Conservation (phyloP, 148 eudicot genomes). For the Limonium bicolor region DNA sequence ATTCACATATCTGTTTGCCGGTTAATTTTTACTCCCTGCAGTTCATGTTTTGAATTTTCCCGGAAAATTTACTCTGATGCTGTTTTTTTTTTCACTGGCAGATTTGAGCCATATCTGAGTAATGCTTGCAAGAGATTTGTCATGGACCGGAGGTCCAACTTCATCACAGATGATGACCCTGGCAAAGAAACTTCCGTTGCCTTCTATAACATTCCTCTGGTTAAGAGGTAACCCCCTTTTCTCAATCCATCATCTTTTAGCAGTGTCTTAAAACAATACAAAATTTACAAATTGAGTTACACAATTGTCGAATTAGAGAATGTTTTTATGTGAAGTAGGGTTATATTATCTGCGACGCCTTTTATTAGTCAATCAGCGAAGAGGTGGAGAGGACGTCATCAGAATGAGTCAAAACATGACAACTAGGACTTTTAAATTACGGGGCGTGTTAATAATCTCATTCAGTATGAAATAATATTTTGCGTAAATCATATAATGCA, state of each 20-base stretch:
- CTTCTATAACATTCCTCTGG: slow-evolving; percentile 70
- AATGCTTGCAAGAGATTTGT: slow-evolving; percentile 87
- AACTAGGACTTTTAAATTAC: no score
- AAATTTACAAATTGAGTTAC: no score
- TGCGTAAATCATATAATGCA: no score
- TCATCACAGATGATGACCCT: slow-evolving; percentile 68
- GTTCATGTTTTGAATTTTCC: not conserved
- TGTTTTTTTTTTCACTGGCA: slow-evolving; percentile 4
- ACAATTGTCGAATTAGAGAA: no score
- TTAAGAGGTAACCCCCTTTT: slow-evolving; percentile 45
- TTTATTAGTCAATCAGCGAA: no score
- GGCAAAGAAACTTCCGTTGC: slow-evolving; percentile 80
- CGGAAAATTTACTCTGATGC: not conserved
- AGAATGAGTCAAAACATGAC: no score
- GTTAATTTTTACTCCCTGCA: not conserved
- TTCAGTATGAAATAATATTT: no score
- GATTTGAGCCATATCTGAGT: slow-evolving; percentile 75
- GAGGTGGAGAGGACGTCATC: no score
- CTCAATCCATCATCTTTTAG: not conserved
- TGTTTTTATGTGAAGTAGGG: no score
- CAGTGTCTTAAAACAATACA: no score
- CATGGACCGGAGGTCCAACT: slow-evolving; percentile 60
- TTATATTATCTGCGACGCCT: no score
- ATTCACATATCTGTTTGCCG: not conserved
- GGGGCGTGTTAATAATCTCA: no score